Base-by-base conservation (phyloP, 108 stramenopile genomes). In the Cyclotella sp. region DNA sequence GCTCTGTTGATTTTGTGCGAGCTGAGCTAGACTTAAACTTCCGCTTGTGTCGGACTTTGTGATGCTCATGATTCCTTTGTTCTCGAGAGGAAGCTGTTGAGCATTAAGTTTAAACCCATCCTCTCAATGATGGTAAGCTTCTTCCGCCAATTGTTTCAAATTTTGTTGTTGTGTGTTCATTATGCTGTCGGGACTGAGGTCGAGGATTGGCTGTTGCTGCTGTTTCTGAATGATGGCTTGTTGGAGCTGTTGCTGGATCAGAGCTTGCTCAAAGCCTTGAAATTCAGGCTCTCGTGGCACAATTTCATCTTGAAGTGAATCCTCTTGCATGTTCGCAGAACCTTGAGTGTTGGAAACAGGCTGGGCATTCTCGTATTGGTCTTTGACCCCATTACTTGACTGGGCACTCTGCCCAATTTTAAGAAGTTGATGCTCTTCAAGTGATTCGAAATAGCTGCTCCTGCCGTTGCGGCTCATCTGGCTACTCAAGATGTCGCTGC, bases 61-160 rank as follows among this genome's bases (percentile, higher is more conserved):
- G 34, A 51, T 19, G 19, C 49, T 19, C 49, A 19, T 19, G 6
- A 51, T 8, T 16, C 19, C 49, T 19, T 51, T 51, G 49, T 8
- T 51, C 8, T 19, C 49, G 3, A 51, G 1, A 19, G 19, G 49
- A 16, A 19, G 49, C n/a, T 58, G 16, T 3, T 62, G 60, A 40
- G 19, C 34, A 16, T 15, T 19, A 10, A 62, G 60, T 40, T 62
- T 62, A 40, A 62, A 62, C 30, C 15, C 29, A 30, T 18, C 60
- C 34, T 62, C 60, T 40, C 60, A 29, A 62, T 62, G 60, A 62
- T 62, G 22, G 10, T 1, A 30, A 10, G 60, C 39, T 30, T 62
- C 60, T 34, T n/a, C 60, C 29, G 10, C 39, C 13, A 62, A 62
- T 8, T 62, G 39, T 18, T 62, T 62, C 60, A 62, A 40, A 16